These are phyloP conservation scores for Verticillium zaregamsianum DNA, from an alignment of 2,329 filamentous ascomycete genomes.

Conservation along the genomic window DNA sequence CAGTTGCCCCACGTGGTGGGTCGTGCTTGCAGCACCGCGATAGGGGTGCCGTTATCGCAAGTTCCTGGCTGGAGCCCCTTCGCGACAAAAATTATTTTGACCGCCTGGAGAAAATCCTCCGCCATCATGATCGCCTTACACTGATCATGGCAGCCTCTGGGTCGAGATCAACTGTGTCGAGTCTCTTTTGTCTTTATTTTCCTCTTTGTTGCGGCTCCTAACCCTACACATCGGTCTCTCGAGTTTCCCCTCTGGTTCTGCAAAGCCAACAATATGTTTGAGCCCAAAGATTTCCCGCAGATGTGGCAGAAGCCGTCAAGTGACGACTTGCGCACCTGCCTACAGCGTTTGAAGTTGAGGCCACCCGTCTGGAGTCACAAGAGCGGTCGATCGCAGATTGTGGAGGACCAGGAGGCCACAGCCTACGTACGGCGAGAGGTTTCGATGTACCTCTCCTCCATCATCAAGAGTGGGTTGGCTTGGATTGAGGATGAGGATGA, in stretches of 20 bases:
- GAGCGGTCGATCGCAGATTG: slow-evolving; percentile 34
- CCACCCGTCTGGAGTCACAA: slow-evolving; percentile 64
- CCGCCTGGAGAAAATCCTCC: neutral
- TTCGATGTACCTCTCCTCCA: slow-evolving; percentile 62
- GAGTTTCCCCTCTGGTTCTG: neutral
- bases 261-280: slow-evolving; percentile 20
- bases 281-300: slow-evolving; percentile 67
- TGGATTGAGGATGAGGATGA: slow-evolving; percentile 67
- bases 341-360: slow-evolving; percentile 62
- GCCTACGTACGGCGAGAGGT: slow-evolving; percentile 45
- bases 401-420: slow-evolving; percentile 36
- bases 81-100: neutral
- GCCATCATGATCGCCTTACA: neutral
- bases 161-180: neutral
- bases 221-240: neutral
- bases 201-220: neutral
- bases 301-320: slow-evolving; percentile 72
- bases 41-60: neutral
- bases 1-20: neutral
- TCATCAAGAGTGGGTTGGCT: slow-evolving; percentile 61
- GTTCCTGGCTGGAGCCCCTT: neutral
- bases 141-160: neutral
- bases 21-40: neutral
- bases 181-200: neutral
- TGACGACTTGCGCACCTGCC: slow-evolving; percentile 56